These are phyloP conservation scores for Trebouxia sp. DNA, from an alignment of 139 green algal species.

Conservation along the genomic window DNA sequence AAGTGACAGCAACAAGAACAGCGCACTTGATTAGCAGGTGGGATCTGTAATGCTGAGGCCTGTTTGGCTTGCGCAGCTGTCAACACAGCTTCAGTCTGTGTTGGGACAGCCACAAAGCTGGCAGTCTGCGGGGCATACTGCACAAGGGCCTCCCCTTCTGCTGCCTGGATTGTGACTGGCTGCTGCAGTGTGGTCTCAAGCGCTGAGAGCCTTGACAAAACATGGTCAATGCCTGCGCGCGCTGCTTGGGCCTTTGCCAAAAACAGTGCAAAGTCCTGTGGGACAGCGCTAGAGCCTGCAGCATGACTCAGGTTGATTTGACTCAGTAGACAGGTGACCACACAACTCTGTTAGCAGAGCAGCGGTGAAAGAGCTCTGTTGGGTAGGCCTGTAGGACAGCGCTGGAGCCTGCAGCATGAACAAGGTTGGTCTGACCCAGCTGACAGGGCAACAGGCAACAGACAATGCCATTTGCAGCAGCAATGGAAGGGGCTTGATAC, in stretches of 20 bases:
- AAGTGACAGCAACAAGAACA: no score
- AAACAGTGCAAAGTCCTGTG: not conserved
- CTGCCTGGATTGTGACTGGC: not conserved
- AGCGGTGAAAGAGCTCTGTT: no score
- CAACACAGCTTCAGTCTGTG: not conserved
- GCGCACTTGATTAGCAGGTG: no score
- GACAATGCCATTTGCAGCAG: no score
- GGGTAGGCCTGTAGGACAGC: no score
- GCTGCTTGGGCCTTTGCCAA: not conserved
- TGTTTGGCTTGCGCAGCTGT: not conserved
- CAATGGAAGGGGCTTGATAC: no score
- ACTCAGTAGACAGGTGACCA: no score
- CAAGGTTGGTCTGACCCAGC: no score
- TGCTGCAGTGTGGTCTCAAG: not conserved
- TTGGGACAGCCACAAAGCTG: not conserved
- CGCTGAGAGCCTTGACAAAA: not conserved
- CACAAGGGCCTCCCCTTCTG: not conserved
- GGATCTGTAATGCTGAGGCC: not conserved
- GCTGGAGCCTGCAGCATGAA: no score
- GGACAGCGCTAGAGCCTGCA: not conserved
- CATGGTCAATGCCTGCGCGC: not conserved
- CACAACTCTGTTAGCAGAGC: no score
- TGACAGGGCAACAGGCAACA: no score
- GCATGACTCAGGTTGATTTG: not conserved
- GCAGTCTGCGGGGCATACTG: not conserved